Evolutionary conservation across 768 basidiomycete genomes (phyloP).

Genomic region (Russula foetens): DNA sequence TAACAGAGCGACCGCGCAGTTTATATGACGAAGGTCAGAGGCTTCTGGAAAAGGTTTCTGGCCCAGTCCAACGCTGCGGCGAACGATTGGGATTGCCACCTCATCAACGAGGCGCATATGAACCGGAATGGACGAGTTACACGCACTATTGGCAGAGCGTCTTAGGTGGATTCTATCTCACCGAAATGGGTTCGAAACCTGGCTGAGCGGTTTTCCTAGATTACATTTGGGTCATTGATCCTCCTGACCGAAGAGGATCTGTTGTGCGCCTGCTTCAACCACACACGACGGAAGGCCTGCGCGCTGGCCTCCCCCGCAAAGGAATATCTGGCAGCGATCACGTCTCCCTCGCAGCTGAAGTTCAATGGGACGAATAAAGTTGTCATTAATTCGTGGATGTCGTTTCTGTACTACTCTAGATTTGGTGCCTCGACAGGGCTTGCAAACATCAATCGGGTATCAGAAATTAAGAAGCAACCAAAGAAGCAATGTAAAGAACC

Average conservation of each 20-base stretch:
- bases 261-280: conserved; percentile 55
- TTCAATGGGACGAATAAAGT: conserved; percentile 28
- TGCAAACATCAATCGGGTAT: conserved; percentile 14
- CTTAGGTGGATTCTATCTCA: conserved; percentile 45
- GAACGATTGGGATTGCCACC: conserved; percentile 34
- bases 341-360: conserved; percentile 64
- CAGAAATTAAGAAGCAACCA: conserved; percentile 2
- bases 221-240: conserved; percentile 77
- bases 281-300: conserved; percentile 48
- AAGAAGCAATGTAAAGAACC: conserved; percentile 1
- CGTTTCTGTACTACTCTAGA: background rate
- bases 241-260: conserved; percentile 27
- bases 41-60: background rate
- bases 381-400: background rate
- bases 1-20: conserved; percentile 42
- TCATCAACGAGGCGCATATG: conserved; percentile 46
- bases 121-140: conserved; percentile 85
- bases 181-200: background rate
- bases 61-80: conserved; percentile 34
- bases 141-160: conserved; percentile 82
- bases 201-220: conserved; percentile 38
- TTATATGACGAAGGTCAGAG: conserved; percentile 53
- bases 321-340: conserved; percentile 85
- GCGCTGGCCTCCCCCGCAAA: conserved; percentile 69
- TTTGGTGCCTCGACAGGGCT: background rate